These are phyloP conservation scores for Pseudonectria foliicola DNA, from an alignment of 2,329 filamentous ascomycete species.

Conservation along the genomic window DNA sequence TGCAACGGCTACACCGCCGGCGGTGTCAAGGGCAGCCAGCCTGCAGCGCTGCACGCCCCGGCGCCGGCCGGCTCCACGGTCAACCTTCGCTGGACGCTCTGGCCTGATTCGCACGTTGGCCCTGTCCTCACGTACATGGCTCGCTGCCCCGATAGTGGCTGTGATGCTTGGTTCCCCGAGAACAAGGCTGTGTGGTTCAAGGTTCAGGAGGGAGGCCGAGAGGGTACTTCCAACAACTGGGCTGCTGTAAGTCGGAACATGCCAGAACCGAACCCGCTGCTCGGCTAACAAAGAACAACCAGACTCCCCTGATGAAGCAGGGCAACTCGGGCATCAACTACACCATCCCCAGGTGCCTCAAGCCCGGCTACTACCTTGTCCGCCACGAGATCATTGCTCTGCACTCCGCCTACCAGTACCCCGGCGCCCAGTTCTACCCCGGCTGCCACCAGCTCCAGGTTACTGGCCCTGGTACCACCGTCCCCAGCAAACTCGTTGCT, in stretches of 20 bases:
- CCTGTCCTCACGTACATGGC: constrained; percentile 55
- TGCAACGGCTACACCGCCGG: constrained; percentile 47
- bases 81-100: constrained; percentile 47
- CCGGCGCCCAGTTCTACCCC: constrained; percentile 51
- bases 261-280: not conserved
- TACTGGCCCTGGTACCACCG: constrained; percentile 38
- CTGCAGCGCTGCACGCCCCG: constrained; percentile 46
- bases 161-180: constrained; percentile 41
- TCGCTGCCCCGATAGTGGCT: constrained; percentile 44
- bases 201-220: constrained; percentile 41
- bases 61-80: constrained; percentile 47
- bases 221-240: constrained; percentile 44
- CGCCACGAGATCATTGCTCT: constrained; percentile 52
- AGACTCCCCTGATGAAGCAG: constrained; percentile 38
- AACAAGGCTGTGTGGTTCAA: constrained; percentile 50
- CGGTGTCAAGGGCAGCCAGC: constrained; percentile 39
- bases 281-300: constrained; percentile 2
- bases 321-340: constrained; percentile 39
- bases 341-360: constrained; percentile 47
- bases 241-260: constrained; percentile 27
- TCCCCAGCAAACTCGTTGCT: constrained; percentile 35
- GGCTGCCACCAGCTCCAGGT: constrained; percentile 52
- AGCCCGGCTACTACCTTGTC: constrained; percentile 49
- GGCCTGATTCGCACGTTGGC: constrained; percentile 44
- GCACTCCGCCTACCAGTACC: constrained; percentile 40